phyloP scores from a whole-genome alignment of 768 basidiomycete species.

The Strobilomyces dryophilus region DNA sequence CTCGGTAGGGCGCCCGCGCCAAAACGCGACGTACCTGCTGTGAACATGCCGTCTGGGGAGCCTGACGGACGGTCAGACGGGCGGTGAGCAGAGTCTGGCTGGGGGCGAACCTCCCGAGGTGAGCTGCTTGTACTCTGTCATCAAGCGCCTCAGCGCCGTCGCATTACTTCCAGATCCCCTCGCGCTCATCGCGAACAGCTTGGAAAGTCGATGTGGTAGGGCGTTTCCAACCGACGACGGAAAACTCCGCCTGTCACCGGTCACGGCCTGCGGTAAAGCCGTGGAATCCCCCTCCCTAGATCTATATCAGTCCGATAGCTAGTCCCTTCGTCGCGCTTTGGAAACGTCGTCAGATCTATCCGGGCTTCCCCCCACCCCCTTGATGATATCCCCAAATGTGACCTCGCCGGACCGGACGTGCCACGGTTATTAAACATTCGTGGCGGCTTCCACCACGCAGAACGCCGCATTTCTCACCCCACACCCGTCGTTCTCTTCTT shows the following conservation, averaged over 20 bases:
- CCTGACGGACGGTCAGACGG: slow-evolving; percentile 29
- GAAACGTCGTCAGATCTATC: not conserved
- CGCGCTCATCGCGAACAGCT: slow-evolving; percentile 41
- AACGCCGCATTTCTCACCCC: slow-evolving; percentile 6
- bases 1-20: no score
- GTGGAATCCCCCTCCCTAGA: not conserved
- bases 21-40: slow-evolving; percentile 55
- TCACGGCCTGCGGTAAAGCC: not conserved
- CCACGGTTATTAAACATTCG: slow-evolving; percentile 1
- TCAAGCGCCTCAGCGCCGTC: slow-evolving; percentile 80
- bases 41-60: slow-evolving; percentile 94
- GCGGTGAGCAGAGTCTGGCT: no score
- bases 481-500: not conserved
- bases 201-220: not conserved
- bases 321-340: not conserved
- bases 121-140: slow-evolving; percentile 91
- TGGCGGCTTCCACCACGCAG: not conserved
- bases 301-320: not conserved
- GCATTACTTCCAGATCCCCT: slow-evolving; percentile 47
- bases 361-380: not conserved
- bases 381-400: not conserved
- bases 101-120: slow-evolving; percentile 63
- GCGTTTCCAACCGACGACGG: not conserved
- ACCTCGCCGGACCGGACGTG: not conserved
- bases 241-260: not conserved